Evolutionary conservation across 1,139 yeast species (phyloP), one percentile per base, ranked within the genome.

Genomic region (Suhomyces maxii): DNA sequence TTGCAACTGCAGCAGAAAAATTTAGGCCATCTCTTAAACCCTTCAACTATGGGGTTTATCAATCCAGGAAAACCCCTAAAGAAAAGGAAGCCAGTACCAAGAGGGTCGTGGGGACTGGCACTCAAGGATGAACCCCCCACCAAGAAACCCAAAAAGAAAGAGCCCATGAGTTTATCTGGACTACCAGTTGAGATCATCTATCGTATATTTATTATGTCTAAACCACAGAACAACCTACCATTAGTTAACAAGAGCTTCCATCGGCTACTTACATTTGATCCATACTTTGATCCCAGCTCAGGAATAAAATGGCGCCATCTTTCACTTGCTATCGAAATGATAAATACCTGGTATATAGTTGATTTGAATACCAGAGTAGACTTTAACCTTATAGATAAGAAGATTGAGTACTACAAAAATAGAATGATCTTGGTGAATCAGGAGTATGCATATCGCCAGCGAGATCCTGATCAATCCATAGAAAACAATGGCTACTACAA

Each of bases 161-260:
- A 14, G 12, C 40, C 37, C 41, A 50, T 53, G 23, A 53, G 49
- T 34, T 44, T 57, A 14, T 58, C 56, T 41, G 48, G 55, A 14
- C 55, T 74, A 13, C 79, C 80, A 1, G 42, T 51, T 6, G 76
- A 73, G 41, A 45, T 74, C 1, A 42, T 73, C 10, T 51, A 53
- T 13, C 53, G 57, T 32, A 68, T 75, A 18, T 74, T 69, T 50
- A 53, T 67, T 7, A 49, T 51, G 25, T 56, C 69, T 1, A 69
- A 72, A 7, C 55, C 72, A 3, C 56, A 60, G 37, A 65, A 66
- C 41, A 50, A 55, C 36, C 62, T 68, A n/a, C 59, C 68, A 1
- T 52, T 65, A 13, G 54, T 62, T 1, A 69, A 62, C 53, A 57
- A 55, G 41, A 53, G 57, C 31, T 53, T 73, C 23, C 44, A 63